Evolutionary conservation across 73 alveolate species (phyloP).

Genomic region (Tetrahymena elliotti): DNA sequence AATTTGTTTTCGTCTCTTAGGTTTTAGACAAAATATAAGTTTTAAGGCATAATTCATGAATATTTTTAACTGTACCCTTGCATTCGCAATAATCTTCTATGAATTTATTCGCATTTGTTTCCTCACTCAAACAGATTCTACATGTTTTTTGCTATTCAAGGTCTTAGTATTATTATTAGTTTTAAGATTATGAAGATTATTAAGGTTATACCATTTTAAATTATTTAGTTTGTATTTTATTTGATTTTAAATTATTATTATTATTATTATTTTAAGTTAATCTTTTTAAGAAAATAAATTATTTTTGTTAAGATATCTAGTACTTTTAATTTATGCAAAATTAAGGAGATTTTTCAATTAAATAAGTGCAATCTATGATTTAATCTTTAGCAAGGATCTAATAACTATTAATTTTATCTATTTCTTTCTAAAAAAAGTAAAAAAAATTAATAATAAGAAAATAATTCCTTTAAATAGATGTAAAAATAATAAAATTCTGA

Average conservation of each 20-base stretch:
- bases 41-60: not conserved
- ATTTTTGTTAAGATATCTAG: not conserved
- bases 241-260: no score
- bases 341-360: not conserved
- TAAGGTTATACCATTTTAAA: not conserved
- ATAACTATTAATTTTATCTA: no score
- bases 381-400: not conserved
- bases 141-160: not conserved
- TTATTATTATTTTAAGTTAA: no score
- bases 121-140: not conserved
- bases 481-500: not conserved
- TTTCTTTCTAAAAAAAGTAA: not conserved
- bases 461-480: not conserved
- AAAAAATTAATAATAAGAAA: no score
- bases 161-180: not conserved
- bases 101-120: not conserved
- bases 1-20: not conserved
- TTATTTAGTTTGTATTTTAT: no score
- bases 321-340: not conserved
- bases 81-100: not conserved
- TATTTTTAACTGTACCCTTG: not conserved
- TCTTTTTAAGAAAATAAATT: no score
- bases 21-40: not conserved
- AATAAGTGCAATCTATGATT: not conserved
- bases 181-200: not conserved